Base-by-base conservation (phyloP, 139 green algal species). In the Volvox africanus region DNA sequence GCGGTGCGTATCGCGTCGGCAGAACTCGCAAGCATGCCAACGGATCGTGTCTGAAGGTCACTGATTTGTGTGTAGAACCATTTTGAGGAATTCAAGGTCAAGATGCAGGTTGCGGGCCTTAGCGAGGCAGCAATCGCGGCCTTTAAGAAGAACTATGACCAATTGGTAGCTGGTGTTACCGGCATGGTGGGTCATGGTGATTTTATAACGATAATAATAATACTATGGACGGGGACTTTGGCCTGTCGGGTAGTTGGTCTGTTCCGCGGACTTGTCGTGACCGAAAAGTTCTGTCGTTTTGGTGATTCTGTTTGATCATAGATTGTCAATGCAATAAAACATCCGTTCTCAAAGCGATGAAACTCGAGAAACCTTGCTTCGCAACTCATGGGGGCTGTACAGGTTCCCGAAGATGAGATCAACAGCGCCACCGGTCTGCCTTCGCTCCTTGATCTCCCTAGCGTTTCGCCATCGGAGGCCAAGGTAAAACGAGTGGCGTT, bases 61-160 rank as follows among this genome's bases (percentile, higher is more conserved):
- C 3, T 26, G 13, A 61, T 28, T 21, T 35, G 14, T 81, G 17
- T 16, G 37, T 30, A 92, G 88, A 81, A 67, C 9, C 9, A 68
- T 0, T 94, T 91, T 35, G 92, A 81, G 13, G 76, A 86, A 0
- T 96, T 98, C 61, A 88, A 96, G 90, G 65, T 85, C 19, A 99
- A 99, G 94, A 98, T 99, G 96, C 88, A 93, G 82, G 89, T 76
- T 18, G 93, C 92, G 16, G 93, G 93, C 37, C 91, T 97, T 5
- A 95, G 82, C 61, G 78, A 97, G 16, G 97, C 97, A 6, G 97
- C 97, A 0, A 96, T 98, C 21, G 95, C 88, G 1, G 97, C 97
- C 0, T 99, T 99, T 91, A 95, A 96, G 81, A 84, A 94, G 62
- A 99, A 99, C 92, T 99, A 97, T 82, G 94, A 97, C 36, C 96